A percentile compares a stretch with the other conserved stretches of the same genome.
Evolutionary conservation across 2,329 filamentous ascomycete genomes (phyloP).

Genomic region (Seiridium cupressi): DNA sequence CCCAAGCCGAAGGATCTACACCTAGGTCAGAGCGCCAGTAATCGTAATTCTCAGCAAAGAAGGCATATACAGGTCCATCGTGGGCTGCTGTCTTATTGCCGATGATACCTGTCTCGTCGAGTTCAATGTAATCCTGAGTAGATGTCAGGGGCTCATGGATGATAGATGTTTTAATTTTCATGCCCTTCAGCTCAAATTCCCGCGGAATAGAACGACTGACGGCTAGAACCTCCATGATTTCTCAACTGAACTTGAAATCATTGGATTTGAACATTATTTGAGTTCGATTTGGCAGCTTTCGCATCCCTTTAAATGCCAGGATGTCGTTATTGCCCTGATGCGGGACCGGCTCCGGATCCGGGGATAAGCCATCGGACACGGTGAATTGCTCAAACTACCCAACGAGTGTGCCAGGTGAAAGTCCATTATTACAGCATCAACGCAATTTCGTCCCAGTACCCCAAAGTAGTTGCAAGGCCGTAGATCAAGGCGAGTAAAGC

Average conservation of each 20-base stretch:
- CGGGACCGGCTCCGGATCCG: too few species aligned
- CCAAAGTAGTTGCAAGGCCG: too few species aligned
- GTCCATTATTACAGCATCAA: too few species aligned
- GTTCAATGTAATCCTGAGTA: slow-evolving; percentile 17
- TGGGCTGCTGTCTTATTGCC: slow-evolving; percentile 19
- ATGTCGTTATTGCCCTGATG: too few species aligned
- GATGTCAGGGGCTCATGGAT: slow-evolving; percentile 17
- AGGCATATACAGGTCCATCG: slow-evolving; percentile 21
- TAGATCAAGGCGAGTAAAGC: too few species aligned
- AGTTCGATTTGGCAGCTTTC: background rate
- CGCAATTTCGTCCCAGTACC: too few species aligned
- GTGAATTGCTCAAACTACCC: too few species aligned
- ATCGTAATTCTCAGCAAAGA: slow-evolving; percentile 23
- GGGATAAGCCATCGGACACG: too few species aligned
- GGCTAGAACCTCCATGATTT: slow-evolving; percentile 21
- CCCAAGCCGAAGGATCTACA: slow-evolving; percentile 16
- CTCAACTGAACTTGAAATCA: too few species aligned
- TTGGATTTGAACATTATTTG: background rate
- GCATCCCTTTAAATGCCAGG: too few species aligned
- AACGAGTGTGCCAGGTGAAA: too few species aligned
- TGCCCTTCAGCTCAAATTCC: slow-evolving; percentile 14
- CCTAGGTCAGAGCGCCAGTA: slow-evolving; percentile 20
- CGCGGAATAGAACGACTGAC: slow-evolving; percentile 17
- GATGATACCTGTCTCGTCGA: slow-evolving; percentile 16
- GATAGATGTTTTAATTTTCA: slow-evolving; percentile 18